Evolutionary conservation across 441 rosid species (phyloP).

Genomic region (Euphorbia schlechtendalii): DNA sequence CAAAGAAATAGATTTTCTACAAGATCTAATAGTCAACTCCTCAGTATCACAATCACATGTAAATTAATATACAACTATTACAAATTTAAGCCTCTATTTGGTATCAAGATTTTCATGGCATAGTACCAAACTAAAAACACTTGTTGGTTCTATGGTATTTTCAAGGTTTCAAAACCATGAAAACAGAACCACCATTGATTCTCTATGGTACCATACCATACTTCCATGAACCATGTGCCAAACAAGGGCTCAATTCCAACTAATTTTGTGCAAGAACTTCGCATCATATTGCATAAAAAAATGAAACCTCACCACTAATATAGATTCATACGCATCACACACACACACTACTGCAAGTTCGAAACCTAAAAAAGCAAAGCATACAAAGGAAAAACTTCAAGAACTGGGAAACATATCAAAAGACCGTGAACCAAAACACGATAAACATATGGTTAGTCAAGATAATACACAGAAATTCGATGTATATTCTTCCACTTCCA

Average conservation of each 20-base stretch:
- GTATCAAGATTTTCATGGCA: too few relatives aligned
- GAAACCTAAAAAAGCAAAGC: neutral
- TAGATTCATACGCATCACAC: neutral
- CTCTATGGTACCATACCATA: too few relatives aligned
- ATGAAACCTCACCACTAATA: neutral
- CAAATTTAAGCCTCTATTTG: too few relatives aligned
- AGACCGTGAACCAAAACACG: conserved; percentile 1
- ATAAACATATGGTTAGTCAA: neutral
- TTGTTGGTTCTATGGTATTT: too few relatives aligned
- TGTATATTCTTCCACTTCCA: neutral
- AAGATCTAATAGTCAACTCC: neutral
- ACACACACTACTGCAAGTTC: neutral
- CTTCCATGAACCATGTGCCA: too few relatives aligned
- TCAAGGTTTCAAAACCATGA: too few relatives aligned
- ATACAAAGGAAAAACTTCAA: neutral
- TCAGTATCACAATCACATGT: neutral
- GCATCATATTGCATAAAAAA: neutral
- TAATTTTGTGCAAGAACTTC: neutral
- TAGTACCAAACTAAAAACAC: too few relatives aligned
- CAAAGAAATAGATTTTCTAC: neutral
- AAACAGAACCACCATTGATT: too few relatives aligned
- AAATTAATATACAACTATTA: neutral
- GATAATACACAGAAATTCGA: neutral
- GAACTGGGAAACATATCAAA: neutral
- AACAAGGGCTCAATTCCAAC: neutral